Conservation (phyloP, 148 eudicot genomes). For the Fagopyrum homotropicum region DNA sequence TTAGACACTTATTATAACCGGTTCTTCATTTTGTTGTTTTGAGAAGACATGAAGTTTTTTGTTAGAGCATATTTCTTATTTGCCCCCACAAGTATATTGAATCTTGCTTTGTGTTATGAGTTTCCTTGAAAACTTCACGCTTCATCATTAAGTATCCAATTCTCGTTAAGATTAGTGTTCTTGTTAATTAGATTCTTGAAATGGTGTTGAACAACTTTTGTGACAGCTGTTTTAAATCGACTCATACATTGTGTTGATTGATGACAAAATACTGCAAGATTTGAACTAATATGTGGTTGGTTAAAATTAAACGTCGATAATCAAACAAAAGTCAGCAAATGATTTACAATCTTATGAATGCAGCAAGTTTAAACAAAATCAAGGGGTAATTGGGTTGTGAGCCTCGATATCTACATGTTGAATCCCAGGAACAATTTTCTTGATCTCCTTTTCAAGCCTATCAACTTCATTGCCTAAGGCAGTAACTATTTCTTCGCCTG, state of each 20-base stretch:
- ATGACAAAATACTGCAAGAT: too few relatives aligned
- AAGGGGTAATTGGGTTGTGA: conserved; percentile 54
- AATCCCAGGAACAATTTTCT: conserved; percentile 91
- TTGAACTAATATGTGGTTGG: too few relatives aligned
- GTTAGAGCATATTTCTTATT: background rate
- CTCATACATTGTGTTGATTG: too few relatives aligned
- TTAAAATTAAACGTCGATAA: too few relatives aligned
- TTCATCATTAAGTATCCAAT: background rate
- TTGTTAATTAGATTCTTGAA: background rate
- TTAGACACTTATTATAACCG: background rate
- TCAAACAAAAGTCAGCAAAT: too few relatives aligned
- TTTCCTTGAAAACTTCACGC: background rate
- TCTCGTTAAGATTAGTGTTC: background rate
- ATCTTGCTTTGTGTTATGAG: background rate
- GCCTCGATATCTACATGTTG: conserved; percentile 96
- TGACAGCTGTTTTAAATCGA: too few relatives aligned
- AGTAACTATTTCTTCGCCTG: conserved; percentile 94
- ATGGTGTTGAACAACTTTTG: too few relatives aligned
- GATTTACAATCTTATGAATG: too few relatives aligned
- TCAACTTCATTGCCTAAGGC: conserved; percentile 97
- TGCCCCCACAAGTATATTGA: conserved; percentile 3
- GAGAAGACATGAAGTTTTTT: background rate
- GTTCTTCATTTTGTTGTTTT: conserved; percentile 1
- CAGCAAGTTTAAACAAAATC: background rate
- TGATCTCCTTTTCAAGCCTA: conserved; percentile 81